phyloP scores from a whole-genome alignment of 768 basidiomycete genomes.

The Pholiota conissans region DNA sequence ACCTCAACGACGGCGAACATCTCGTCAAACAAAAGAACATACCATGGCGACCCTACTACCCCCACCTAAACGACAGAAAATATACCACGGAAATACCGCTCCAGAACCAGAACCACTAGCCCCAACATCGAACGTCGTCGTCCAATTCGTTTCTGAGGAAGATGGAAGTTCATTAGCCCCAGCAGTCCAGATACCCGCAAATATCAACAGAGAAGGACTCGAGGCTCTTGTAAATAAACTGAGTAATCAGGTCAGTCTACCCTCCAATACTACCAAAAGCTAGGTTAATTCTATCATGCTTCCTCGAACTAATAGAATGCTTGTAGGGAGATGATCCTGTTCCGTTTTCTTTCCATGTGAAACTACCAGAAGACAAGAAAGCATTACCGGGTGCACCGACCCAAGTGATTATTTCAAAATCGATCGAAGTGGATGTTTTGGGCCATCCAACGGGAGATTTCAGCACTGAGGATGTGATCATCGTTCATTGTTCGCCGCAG shows the following conservation, averaged over 20 bases:
- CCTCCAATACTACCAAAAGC: conserved; percentile 11
- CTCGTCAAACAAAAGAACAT: background rate
- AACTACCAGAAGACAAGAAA: conserved; percentile 57
- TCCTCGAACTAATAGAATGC: conserved; percentile 17
- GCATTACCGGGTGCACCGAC: conserved; percentile 59
- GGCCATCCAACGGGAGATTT: conserved; percentile 69
- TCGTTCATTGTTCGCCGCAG: conserved; percentile 91
- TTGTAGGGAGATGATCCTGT: conserved; percentile 81
- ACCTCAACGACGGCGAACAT: background rate
- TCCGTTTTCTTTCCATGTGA: conserved; percentile 89
- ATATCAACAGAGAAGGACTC: conserved; percentile 79
- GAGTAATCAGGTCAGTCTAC: conserved; percentile 59
- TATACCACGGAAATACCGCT: conserved; percentile 72
- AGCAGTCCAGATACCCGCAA: conserved; percentile 85
- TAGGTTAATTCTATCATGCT: conserved; percentile 18
- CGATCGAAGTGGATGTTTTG: conserved; percentile 81
- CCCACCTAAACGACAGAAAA: conserved; percentile 86
- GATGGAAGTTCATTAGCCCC: conserved; percentile 83
- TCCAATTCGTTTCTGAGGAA: conserved; percentile 91
- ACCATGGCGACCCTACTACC: conserved; percentile 84
- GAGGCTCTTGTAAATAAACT: conserved; percentile 91
- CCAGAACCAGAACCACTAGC: conserved; percentile 50
- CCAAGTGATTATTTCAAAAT: conserved; percentile 80
- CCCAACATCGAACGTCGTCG: conserved; percentile 70
- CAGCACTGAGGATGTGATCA: conserved; percentile 84